Base-by-base conservation (phyloP, 139 green algal genomes). In the Chlamydomonas incerta region DNA sequence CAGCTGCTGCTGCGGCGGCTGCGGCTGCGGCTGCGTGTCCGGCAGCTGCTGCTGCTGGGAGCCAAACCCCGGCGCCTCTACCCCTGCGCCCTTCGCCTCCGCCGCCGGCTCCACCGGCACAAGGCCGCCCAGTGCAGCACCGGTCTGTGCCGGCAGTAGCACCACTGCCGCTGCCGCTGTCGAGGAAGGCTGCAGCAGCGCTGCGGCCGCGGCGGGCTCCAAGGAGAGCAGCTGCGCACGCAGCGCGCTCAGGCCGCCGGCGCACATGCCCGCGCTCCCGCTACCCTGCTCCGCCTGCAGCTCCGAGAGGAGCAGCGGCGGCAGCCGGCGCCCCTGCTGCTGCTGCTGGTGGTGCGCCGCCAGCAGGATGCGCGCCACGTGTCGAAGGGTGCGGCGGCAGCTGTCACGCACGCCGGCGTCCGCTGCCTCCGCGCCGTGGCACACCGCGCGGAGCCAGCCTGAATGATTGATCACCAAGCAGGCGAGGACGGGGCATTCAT, bases 371-470 rank as follows among this genome's bases (percentile, higher is more conserved):
- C 63, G 46, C 1, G 63, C 62, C 0, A 46, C 46, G 24, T 21
- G 55, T 15, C 28, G 9, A n/a, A 84, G 41, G n/a, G n/a, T 26
- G 1, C 63, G 46, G 3, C 15, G 63, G 65, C 77, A 84, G 29
- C 55, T 34, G 21, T 33, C 63, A 2, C 65, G 77, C 5, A 52
- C 46, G 46, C 23, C n/a, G 41, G 62, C 8, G 18, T 74, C 65
- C 6, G 65, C 15, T 31, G 29, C 52, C 20, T 26, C 11, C 4
- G 77, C 41, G 29, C 77, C 77, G 46, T 84, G 77, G 63, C 46
- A 74, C 10, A 84, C 46, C 17, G 41, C 65, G 10, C 46, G 46
- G 17, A 84, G 77, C 77, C 77, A 84, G 46, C 77, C 77, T 84
- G 77, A 0, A 8, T 15, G n/a, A n/a, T n/a, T n/a, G n/a, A n/a